Evolutionary conservation across 2,329 filamentous ascomycete species (phyloP), one percentile per base, ranked within the genome.

Genomic region (Botrytis pseudocinerea): DNA sequence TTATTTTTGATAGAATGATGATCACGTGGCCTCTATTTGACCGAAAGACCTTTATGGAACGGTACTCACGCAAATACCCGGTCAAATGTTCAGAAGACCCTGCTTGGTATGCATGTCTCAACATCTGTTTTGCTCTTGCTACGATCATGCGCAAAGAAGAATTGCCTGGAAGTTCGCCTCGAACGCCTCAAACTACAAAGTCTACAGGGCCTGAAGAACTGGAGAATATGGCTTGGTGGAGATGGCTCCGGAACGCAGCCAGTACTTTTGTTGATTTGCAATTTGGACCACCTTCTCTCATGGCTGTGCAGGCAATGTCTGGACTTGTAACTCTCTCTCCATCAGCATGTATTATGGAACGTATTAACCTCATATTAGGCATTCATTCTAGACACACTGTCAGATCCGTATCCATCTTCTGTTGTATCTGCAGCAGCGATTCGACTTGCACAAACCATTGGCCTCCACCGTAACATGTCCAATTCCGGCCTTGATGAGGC

Each of bases 31-130:
- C 78, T 9, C 20, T 79, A 12, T 63, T 74, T 54, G 72, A 77
- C 22, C 60, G 69, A 61, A 70, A 71, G n/a, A 69, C 74, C 6
- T 78, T 79, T n/a, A 73, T 73, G 51, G 57, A 63, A 46, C 70
- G 73, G 22, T 75, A 76, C 59, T 63, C 75, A 66, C 74, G 70
- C 51, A 75, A 78, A 60, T 78, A 78, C 57, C 75, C 77, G 57
- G 44, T 65, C 42, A 76, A 74, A 40, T 75, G 73, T 57, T 75
- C 76, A 6, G 54, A 48, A 70, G 66, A 74, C 28, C 73, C 70
- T 51, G 76, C 74, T 68, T 79, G 78, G 77, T 79, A 78, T 59
- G 77, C 78, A 60, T 77, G 73, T 32, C 70, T 79, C 20, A 79
- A 79, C 69, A 70, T 72, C n/a, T 75, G 78, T 35, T 75, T 79